Conservation (phyloP, 805 yeast genomes). For the Teunomyces barrocoloradensis region DNA sequence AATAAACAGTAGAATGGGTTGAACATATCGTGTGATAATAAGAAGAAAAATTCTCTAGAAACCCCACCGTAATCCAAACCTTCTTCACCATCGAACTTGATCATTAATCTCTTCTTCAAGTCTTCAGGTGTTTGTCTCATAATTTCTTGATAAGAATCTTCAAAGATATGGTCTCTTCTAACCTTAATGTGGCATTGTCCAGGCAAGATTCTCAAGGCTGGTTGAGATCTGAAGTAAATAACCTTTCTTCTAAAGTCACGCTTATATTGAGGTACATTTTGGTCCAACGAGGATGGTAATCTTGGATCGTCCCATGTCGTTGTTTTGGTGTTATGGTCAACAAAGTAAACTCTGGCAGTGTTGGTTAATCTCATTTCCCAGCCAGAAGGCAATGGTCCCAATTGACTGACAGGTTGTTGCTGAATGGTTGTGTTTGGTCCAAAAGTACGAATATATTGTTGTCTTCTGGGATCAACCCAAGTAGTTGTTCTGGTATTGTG, state of each 20-base stretch:
- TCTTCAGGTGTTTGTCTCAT: slow-evolving; percentile 99
- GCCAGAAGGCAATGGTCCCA: slow-evolving; percentile 97
- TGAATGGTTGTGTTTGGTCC: slow-evolving; percentile 90
- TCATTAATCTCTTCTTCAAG: slow-evolving; percentile 95
- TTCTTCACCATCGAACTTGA: slow-evolving; percentile 98
- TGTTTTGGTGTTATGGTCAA: slow-evolving; percentile 97
- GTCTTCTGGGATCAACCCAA: slow-evolving; percentile 99
- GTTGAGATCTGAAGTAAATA: slow-evolving; percentile 96
- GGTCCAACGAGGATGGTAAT: slow-evolving; percentile 93
- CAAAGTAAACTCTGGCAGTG: slow-evolving; percentile 97
- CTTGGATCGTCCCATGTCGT: slow-evolving; percentile 99
- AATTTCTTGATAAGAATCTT: slow-evolving; percentile 95
- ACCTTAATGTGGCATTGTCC: slow-evolving; percentile 99
- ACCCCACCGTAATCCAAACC: slow-evolving; percentile 99
- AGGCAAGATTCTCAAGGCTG: slow-evolving; percentile 93
- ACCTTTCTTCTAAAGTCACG: slow-evolving; percentile 98
- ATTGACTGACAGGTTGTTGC: slow-evolving; percentile 95
- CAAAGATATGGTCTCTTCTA: slow-evolving; percentile 92
- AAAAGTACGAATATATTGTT: slow-evolving; percentile 93
- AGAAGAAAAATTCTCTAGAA: slow-evolving; percentile 94
- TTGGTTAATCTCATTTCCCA: slow-evolving; percentile 99
- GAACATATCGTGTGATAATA: slow-evolving; percentile 97
- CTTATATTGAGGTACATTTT: slow-evolving; percentile 98
- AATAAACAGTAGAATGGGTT: slow-evolving; percentile 96
- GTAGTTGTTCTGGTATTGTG: slow-evolving; percentile 99